Evolutionary conservation across 768 basidiomycete genomes (phyloP).

Genomic region (Lentinula aciculospora): DNA sequence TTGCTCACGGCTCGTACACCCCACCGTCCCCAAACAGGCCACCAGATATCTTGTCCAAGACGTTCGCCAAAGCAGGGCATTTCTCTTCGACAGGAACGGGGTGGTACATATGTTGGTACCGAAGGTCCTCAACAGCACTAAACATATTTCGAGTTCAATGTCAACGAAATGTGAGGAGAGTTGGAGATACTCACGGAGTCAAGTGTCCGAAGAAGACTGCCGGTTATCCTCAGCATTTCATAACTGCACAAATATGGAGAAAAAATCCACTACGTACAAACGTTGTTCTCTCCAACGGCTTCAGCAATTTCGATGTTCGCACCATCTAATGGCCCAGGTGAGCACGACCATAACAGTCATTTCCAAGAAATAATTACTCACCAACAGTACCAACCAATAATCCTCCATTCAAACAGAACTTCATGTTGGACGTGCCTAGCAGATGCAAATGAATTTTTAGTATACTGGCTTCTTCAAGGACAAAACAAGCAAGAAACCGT

Average conservation of each 20-base stretch:
- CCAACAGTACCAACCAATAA: conserved; percentile 81
- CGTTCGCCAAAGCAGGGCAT: conserved; percentile 75
- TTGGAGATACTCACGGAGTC: conserved; percentile 47
- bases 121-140: conserved; percentile 76
- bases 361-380: conserved; percentile 17
- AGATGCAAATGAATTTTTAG: not conserved
- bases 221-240: not conserved
- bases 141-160: not conserved
- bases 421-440: conserved; percentile 67
- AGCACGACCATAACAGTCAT: not conserved
- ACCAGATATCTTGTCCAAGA: conserved; percentile 67
- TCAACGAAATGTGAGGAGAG: not conserved
- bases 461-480: not conserved
- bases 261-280: conserved; percentile 76
- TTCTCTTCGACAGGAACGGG: conserved; percentile 77
- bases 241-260: not conserved
- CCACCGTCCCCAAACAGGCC: conserved; percentile 77
- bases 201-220: conserved; percentile 90
- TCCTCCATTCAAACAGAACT: conserved; percentile 89
- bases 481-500: not conserved
- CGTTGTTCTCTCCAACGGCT: conserved; percentile 89
- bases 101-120: conserved; percentile 83
- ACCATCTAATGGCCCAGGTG: conserved; percentile 52
- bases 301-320: conserved; percentile 97
- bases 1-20: conserved; percentile 83